Evolutionary conservation across 169 alveolate genomes (phyloP).

Genomic region (Plasmodium falciparum): DNA sequence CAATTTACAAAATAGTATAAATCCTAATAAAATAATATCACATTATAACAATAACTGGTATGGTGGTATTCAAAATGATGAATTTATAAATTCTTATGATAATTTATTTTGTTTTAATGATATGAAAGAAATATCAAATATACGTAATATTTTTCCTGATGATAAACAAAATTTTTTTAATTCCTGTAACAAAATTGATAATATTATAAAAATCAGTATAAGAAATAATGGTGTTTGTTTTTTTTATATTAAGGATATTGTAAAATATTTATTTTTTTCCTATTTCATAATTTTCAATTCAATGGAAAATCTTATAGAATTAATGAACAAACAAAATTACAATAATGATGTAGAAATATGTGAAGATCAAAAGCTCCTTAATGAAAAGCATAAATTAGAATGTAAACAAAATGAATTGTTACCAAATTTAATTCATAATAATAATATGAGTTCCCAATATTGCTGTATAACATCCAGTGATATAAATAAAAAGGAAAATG

Average conservation of each 20-base stretch:
- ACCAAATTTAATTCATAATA: no score
- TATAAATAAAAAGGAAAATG: no score
- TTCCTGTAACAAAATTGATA: constrained; percentile 76
- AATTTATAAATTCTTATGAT: background rate
- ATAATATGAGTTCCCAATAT: no score
- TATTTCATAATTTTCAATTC: constrained; percentile 70
- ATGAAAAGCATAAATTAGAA: no score
- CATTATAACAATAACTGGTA: background rate
- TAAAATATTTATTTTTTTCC: constrained; percentile 68
- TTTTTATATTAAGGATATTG: constrained; percentile 50
- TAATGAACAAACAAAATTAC: constrained; percentile 11
- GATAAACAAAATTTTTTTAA: constrained; percentile 53
- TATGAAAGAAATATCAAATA: constrained; percentile 48
- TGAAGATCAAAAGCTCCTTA: no score
- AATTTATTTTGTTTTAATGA: constrained; percentile 30
- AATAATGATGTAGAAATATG: background rate
- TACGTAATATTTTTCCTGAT: constrained; percentile 58
- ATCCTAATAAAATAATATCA: background rate
- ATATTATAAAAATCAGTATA: constrained; percentile 72
- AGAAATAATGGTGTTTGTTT: constrained; percentile 76
- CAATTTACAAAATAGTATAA: background rate
- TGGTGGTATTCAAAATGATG: background rate
- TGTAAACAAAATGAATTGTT: no score
- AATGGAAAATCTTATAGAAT: constrained; percentile 40
- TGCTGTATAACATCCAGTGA: no score